Evolutionary conservation across 2,329 filamentous ascomycete species (phyloP).

Genomic region (Ophiostoma montium): DNA sequence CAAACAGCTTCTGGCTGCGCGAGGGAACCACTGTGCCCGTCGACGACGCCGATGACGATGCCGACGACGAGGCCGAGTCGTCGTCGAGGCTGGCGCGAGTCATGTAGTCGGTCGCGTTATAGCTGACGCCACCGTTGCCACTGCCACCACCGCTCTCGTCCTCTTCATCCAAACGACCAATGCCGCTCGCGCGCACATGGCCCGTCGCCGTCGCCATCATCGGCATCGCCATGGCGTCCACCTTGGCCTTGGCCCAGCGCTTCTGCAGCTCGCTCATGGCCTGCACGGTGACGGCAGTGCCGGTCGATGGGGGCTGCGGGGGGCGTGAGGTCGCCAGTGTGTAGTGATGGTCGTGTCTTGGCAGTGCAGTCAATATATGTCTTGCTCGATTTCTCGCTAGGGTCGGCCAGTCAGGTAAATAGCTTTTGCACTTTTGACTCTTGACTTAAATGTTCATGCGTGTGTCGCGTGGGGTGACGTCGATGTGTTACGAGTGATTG

Average conservation of each 20-base stretch:
- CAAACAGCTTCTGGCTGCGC: conserved; percentile 57
- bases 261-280: conserved; percentile 22
- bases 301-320: neutral
- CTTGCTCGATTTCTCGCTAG: no score
- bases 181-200: conserved; percentile 12
- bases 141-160: conserved; percentile 29
- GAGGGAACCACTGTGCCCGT: conserved; percentile 84
- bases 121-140: conserved; percentile 22
- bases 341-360: neutral
- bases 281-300: conserved; percentile 2
- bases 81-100: neutral
- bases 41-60: conserved; percentile 83
- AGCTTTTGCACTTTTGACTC: neutral
- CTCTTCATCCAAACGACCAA: conserved; percentile 32
- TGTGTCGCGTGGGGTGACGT: neutral
- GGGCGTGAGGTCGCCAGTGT: neutral
- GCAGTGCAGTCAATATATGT: neutral
- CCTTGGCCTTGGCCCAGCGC: conserved; percentile 20
- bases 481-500: no score
- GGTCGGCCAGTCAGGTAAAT: neutral
- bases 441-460: neutral
- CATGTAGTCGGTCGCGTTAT: conserved; percentile 40
- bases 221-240: conserved; percentile 9
- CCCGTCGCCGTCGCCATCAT: neutral
- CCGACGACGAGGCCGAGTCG: conserved; percentile 37